A percentile compares a stretch with the other conserved stretches of the same genome.
Conservation (phyloP, 768 basidiomycete genomes). For the Brasilioporus rufonigricans region DNA sequence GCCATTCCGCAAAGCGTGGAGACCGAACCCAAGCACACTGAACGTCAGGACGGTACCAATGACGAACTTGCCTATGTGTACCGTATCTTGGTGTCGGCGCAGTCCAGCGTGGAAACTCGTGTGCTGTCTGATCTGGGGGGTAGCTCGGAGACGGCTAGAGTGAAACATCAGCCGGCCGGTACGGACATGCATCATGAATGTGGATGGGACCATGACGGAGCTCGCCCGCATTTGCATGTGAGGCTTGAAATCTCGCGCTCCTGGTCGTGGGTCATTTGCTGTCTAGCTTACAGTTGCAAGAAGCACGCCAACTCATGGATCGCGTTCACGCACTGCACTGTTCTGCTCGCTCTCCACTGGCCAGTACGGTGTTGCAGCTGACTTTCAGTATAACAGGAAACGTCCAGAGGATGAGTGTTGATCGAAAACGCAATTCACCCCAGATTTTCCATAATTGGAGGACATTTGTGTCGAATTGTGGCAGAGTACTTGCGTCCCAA, state of each 20-base stretch:
- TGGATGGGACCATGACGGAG: neutral
- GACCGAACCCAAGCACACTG: conserved; percentile 18
- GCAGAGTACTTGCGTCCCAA: neutral
- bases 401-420: too few relatives aligned
- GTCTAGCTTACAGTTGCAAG: too few relatives aligned
- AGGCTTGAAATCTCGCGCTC: neutral
- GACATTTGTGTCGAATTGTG: neutral
- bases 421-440: neutral
- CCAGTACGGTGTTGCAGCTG: too few relatives aligned
- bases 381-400: too few relatives aligned
- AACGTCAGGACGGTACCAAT: conserved; percentile 19
- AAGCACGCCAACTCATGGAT: neutral
- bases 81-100: conserved; percentile 4
- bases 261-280: neutral
- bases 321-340: neutral
- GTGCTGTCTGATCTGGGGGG: conserved; percentile 1
- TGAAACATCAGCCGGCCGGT: neutral
- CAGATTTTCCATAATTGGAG: conserved; percentile 4
- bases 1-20: too few relatives aligned
- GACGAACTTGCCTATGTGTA: conserved; percentile 11
- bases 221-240: neutral
- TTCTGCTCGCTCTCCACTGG: neutral
- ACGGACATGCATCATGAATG: neutral
- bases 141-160: neutral
- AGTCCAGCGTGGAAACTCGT: neutral